Percentiles rank a stretch among this genome's conserved stretches.
phyloP scores from a whole-genome alignment of 345 rosid genomes.

The Raphanus sativus region DNA sequence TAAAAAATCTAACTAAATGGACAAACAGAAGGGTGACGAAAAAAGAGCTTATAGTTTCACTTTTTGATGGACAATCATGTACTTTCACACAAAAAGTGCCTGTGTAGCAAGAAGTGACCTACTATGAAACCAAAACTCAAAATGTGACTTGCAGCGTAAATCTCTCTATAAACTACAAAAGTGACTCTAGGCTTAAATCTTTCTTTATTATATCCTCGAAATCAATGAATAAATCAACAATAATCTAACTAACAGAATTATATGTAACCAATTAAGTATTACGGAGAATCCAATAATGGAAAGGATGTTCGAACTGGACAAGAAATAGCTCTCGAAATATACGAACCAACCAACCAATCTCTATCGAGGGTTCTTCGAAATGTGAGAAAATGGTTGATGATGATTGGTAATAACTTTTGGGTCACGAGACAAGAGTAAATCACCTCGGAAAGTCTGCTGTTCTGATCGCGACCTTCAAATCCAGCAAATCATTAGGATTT shows the following conservation, averaged over 20 bases:
- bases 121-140: too few relatives aligned
- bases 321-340: slow-evolving; percentile 5
- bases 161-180: too few relatives aligned
- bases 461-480: neutral
- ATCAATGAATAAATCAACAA: neutral
- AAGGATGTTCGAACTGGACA: neutral
- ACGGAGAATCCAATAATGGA: slow-evolving; percentile 13
- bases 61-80: too few relatives aligned
- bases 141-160: too few relatives aligned
- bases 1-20: too few relatives aligned
- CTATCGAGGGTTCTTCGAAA: slow-evolving; percentile 2
- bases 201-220: neutral
- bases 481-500: neutral
- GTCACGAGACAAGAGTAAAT: slow-evolving; percentile 14
- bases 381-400: neutral
- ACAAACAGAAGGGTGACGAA: too few relatives aligned
- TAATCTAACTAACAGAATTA: neutral
- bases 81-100: too few relatives aligned
- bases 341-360: slow-evolving; percentile 12
- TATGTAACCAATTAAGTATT: neutral
- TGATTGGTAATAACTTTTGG: neutral
- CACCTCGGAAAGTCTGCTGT: slow-evolving; percentile 20
- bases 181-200: too few relatives aligned
- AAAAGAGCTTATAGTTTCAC: too few relatives aligned
- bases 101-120: too few relatives aligned